phyloP scores from a whole-genome alignment of 495 filamentous ascomycete genomes.

The Aspergillus baeticus region DNA sequence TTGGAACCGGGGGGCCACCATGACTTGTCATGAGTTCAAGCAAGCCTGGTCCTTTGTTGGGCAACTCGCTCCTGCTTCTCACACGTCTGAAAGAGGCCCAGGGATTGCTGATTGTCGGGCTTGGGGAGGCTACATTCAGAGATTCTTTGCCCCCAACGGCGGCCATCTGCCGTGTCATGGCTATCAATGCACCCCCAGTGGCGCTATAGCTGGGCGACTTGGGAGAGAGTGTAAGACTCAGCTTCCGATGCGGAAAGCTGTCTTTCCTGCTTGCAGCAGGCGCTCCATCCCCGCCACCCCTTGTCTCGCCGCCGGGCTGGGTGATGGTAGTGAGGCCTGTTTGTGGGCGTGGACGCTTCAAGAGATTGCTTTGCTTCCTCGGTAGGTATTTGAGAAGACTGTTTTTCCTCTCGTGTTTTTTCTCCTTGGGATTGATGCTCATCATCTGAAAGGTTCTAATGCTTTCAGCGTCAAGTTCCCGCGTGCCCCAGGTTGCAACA shows the following conservation, averaged over 20 bases:
- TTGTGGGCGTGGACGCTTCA: conserved; percentile 38
- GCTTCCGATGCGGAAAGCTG: conserved; percentile 49
- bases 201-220: conserved; percentile 59
- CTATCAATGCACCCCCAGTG: conserved; percentile 55
- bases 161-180: conserved; percentile 60
- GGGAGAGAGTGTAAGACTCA: conserved; percentile 57
- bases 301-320: conserved; percentile 31
- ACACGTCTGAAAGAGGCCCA: conserved; percentile 55
- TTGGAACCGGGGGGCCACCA: conserved; percentile 48
- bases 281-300: conserved; percentile 29
- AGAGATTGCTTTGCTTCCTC: conserved; percentile 32
- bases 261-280: conserved; percentile 38
- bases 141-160: conserved; percentile 64
- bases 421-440: conserved; percentile 50
- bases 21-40: conserved; percentile 48
- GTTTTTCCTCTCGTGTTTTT: conserved; percentile 32
- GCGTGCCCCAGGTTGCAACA: conserved; percentile 72
- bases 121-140: conserved; percentile 43
- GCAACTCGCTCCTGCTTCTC: conserved; percentile 75
- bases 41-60: conserved; percentile 41
- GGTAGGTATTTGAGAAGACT: conserved; percentile 55
- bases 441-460: conserved; percentile 63
- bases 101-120: conserved; percentile 49
- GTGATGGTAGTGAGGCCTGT: conserved; percentile 32
- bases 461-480: conserved; percentile 60